These are phyloP conservation scores for Aquilaria yunnanensis DNA, from an alignment of 345 rosid genomes.

Conservation along the genomic window DNA sequence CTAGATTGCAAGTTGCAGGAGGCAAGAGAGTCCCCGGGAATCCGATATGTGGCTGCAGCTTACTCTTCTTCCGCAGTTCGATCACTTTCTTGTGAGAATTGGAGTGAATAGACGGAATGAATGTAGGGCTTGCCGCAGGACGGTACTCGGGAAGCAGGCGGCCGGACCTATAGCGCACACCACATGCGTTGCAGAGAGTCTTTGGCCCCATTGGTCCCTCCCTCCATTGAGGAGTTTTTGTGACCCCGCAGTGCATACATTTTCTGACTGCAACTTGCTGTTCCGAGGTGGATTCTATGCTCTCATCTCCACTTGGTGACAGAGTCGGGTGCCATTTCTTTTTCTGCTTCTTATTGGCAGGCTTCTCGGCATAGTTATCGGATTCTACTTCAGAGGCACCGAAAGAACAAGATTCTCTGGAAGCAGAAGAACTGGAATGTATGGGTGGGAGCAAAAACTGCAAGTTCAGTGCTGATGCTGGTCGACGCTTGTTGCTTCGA, in stretches of 20 bases:
- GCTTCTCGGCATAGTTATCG: conserved; percentile 25
- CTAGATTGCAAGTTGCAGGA: too few relatives aligned
- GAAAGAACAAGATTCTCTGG: conserved; percentile 13
- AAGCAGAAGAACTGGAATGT: conserved; percentile 7
- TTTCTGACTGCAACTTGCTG: conserved; percentile 27
- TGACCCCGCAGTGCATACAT: conserved; percentile 74
- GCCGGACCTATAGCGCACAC: conserved; percentile 85
- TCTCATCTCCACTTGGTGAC: conserved; percentile 25
- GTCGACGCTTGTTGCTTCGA: conserved; percentile 76
- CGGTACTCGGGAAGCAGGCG: conserved; percentile 88
- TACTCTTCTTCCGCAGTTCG: conserved; percentile 63
- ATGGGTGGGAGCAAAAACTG: conserved; percentile 17
- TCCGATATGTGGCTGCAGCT: conserved; percentile 5
- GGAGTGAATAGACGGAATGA: conserved; percentile 57
- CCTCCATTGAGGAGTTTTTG: conserved; percentile 91
- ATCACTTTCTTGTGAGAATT: conserved; percentile 76
- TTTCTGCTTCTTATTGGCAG: conserved; percentile 35
- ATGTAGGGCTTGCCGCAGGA: conserved; percentile 86
- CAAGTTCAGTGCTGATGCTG: conserved; percentile 24
- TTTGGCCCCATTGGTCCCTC: conserved; percentile 92
- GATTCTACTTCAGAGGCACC: conserved; percentile 31
- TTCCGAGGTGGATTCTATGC: conserved; percentile 15
- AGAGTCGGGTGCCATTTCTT: conserved; percentile 27
- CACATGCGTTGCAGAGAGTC: conserved; percentile 94
- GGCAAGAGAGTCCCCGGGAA: too few relatives aligned